Percentiles rank a stretch among this genome's conserved stretches.
These are phyloP conservation scores for Begonia peltatifolia DNA, from an alignment of 306 rosid genomes.

Conservation along the genomic window DNA sequence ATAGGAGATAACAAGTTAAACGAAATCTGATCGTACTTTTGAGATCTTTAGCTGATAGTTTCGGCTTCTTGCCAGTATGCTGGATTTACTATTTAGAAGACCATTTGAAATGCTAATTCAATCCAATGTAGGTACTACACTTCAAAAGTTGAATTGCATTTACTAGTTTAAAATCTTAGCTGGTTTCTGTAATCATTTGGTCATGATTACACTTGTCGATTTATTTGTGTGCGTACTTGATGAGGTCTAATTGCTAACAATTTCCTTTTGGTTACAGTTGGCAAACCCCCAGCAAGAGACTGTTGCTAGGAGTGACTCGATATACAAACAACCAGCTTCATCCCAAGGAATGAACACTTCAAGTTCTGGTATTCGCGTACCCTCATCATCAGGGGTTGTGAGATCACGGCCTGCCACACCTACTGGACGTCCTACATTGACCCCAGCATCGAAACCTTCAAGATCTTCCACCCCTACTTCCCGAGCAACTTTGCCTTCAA, in stretches of 20 bases:
- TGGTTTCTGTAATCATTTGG: no score
- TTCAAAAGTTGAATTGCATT: no score
- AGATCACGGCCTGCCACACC: slow-evolving; percentile 88
- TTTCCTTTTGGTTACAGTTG: slow-evolving; percentile 40
- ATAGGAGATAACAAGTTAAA: no score
- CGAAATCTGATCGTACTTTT: no score
- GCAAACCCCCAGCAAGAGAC: slow-evolving; percentile 65
- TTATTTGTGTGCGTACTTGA: slow-evolving; percentile 9
- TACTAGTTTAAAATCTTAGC: no score
- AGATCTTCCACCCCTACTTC: slow-evolving; percentile 90
- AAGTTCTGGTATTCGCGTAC: slow-evolving; percentile 54
- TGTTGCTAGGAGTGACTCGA: slow-evolving; percentile 39
- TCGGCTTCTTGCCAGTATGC: no score
- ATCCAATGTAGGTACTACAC: no score
- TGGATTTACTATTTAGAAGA: no score
- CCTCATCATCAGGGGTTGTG: slow-evolving; percentile 81
- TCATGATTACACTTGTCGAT: not conserved
- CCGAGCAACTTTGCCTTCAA: slow-evolving; percentile 44
- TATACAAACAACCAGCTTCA: slow-evolving; percentile 46
- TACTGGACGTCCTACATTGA: slow-evolving; percentile 56
- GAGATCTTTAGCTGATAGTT: no score
- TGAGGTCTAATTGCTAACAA: slow-evolving; percentile 8
- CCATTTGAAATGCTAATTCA: no score
- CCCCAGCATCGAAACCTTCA: slow-evolving; percentile 44
- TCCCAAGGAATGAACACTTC: slow-evolving; percentile 70